A percentile compares a stretch with the other conserved stretches of the same genome.
Conservation (phyloP, 1,284 basidiomycete species). For the Marasmius oreades region DNA sequence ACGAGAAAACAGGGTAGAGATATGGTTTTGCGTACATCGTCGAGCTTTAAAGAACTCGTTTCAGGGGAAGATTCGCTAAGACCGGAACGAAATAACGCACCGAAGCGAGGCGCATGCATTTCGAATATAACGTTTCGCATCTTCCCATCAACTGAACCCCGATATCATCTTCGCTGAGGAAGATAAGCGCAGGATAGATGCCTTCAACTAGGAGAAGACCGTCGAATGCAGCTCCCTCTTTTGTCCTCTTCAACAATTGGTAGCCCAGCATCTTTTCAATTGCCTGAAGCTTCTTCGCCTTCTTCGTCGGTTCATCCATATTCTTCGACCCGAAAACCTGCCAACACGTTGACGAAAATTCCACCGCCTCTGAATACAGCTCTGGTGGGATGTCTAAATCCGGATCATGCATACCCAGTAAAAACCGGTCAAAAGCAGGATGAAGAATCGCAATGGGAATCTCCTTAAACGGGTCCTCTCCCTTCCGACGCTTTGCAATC, state of each 20-base stretch:
- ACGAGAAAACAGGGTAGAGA: neutral
- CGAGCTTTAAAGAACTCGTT: neutral
- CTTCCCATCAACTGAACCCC: neutral
- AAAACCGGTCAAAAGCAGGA: neutral
- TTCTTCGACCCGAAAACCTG: neutral
- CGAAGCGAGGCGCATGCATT: neutral
- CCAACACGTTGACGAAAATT: neutral
- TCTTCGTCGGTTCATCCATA: neutral
- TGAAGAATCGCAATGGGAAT: neutral
- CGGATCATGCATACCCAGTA: neutral
- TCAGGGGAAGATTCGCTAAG: neutral
- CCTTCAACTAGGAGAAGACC: neutral
- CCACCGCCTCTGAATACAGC: neutral
- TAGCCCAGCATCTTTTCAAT: neutral
- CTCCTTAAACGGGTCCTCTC: neutral
- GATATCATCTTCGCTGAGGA: neutral
- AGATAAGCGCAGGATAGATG: neutral
- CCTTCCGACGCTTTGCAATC: neutral
- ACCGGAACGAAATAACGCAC: neutral
- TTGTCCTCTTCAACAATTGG: neutral
- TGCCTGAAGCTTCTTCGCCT: neutral
- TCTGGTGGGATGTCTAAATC: neutral
- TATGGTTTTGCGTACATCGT: neutral
- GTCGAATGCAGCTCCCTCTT: constrained; percentile 1
- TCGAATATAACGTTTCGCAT: neutral